Conservation (phyloP, 2,329 filamentous ascomycete genomes). For the Ophiocordyceps camponoti-saundersi region DNA sequence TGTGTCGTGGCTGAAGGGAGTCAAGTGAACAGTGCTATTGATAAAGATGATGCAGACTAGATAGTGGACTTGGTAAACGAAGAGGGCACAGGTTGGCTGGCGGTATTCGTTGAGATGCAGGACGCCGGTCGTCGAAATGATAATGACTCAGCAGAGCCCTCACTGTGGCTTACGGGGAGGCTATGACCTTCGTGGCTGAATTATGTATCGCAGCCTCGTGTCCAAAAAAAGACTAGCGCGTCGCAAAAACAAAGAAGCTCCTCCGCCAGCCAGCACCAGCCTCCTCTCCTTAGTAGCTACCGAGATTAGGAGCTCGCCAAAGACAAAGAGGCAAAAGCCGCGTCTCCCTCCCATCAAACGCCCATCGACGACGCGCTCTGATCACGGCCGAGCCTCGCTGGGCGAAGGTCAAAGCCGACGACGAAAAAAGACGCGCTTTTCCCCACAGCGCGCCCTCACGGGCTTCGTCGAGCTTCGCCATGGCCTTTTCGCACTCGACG, state of each 20-base stretch:
- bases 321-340: background rate
- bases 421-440: slow-evolving; percentile 5
- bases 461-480: slow-evolving; percentile 13
- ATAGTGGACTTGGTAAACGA: no score
- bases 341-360: background rate
- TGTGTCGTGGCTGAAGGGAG: no score
- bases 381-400: slow-evolving; percentile 1
- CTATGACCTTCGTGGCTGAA: background rate
- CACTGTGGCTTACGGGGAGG: background rate
- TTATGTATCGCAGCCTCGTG: background rate
- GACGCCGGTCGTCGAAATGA: background rate
- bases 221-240: slow-evolving; percentile 2
- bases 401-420: slow-evolving; percentile 1
- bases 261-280: slow-evolving; percentile 15
- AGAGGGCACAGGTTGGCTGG: no score
- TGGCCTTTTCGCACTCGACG: slow-evolving; percentile 42
- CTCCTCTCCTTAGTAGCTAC: slow-evolving; percentile 10
- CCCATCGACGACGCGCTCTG: background rate
- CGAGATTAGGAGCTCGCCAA: background rate
- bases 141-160: background rate
- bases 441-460: slow-evolving; percentile 4
- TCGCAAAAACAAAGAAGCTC: slow-evolving; percentile 16
- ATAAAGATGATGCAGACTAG: no score
- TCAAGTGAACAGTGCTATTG: no score
- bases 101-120: no score